Evolutionary conservation across 2,329 filamentous ascomycete species (phyloP), one percentile per base, ranked within the genome.

Genomic region (Neobulgaria alba): DNA sequence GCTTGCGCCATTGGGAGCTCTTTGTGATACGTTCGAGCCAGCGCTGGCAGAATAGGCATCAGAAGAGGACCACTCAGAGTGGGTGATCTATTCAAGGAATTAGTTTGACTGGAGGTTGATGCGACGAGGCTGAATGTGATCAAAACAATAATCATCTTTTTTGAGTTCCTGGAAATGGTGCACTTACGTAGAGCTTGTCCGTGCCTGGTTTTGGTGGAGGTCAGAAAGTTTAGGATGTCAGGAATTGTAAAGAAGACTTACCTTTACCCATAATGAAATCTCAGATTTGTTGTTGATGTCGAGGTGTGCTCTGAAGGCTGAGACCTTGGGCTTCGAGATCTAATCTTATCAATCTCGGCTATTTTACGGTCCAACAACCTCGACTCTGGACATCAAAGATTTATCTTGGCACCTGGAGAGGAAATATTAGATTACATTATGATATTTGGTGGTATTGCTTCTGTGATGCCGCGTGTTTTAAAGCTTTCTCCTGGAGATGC

Each of bases 21-120:
- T 61, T 59, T 73, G 61, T 37, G 79, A 80, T 42, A 82, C 76
- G 53, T 78, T 79, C 41, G 81, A 72, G 54, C 84, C 84, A 19
- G 75, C 81, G 60, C 80, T 89, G 52, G 88, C 87, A 21, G 85
- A 84, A 65, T 85, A 95, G 44, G 86, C 80, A 63, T 95, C 89
- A 35, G 82, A 79, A 4, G 88, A 95, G 5, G 87, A 82, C 92
- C 92, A 98, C 71, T 98, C 92, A 30, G 86, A 93, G 67, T 98
- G 93, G 41, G 92, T 98, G 58, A 98, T 98, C 73, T 79, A 71
- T 32, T 26, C 7, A 7, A 26, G 12, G 23, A 26, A 19, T 26
- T 36, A 10, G 32, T 44, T 30, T n/a, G 14, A 5, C 23, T 32
- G 23, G 30, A 31, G 18, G 33, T 10, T 9, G 3, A 23, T 15